A percentile compares a stretch with the other conserved stretches of the same genome.
These are phyloP conservation scores for Candida quercuum DNA, from an alignment of 805 yeast genomes.

Conservation along the genomic window DNA sequence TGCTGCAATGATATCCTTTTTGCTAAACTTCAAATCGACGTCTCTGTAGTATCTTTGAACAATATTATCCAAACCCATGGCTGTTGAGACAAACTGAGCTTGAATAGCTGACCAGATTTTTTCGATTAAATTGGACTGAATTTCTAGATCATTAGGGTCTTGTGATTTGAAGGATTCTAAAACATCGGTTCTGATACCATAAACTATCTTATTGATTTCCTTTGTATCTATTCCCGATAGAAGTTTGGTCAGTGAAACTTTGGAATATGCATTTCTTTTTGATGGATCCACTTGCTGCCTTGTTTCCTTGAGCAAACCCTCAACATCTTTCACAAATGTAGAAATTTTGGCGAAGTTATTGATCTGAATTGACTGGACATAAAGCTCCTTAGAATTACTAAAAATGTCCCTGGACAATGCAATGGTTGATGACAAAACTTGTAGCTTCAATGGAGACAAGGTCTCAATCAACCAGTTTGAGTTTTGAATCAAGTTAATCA, in stretches of 20 bases:
- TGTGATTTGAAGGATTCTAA: conserved; percentile 42
- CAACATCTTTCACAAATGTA: conserved; percentile 60
- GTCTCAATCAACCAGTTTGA: conserved; percentile 46
- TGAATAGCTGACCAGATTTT: conserved; percentile 70
- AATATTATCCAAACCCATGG: conserved; percentile 48
- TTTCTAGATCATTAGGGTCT: conserved; percentile 30
- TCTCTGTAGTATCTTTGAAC: conserved; percentile 49
- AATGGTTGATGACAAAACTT: conserved; percentile 8
- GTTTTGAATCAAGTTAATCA: conserved; percentile 47
- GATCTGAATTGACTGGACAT: conserved; percentile 41
- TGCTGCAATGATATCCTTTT: conserved; percentile 51
- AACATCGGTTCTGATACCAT: conserved; percentile 50
- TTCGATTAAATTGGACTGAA: conserved; percentile 50
- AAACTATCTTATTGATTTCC: conserved; percentile 52
- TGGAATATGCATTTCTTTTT: conserved; percentile 59
- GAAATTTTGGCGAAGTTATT: conserved; percentile 63
- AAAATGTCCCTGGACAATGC: conserved; percentile 23
- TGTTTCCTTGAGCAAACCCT: conserved; percentile 37
- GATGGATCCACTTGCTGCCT: conserved; percentile 37
- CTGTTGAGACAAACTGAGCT: conserved; percentile 51
- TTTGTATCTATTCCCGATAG: conserved; percentile 49
- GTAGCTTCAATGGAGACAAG: conserved; percentile 22
- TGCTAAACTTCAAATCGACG: conserved; percentile 43
- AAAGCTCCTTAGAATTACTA: conserved; percentile 31
- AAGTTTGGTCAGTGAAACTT: conserved; percentile 52